Evolutionary conservation across 306 rosid species (phyloP).

Genomic region (cucumber (Cucumis sativus)): Cucumber_9930_V3 NC_026658.2:16877001-16877500

Average conservation of each 20-base stretch:
- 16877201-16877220: conserved; percentile 4
- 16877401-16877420: conserved; percentile 14
- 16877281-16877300: conserved; percentile 12
- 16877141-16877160: too few species aligned
- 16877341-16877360: conserved; percentile 7
- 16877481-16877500: background rate
- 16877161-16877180: too few species aligned
- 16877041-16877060: background rate
- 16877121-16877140: too few species aligned
- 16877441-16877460: background rate
- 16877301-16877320: conserved; percentile 15
- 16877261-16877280: conserved; percentile 15
- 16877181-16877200: background rate
- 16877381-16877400: conserved; percentile 14
- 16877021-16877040: conserved; percentile 8
- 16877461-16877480: background rate
- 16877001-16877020: background rate
- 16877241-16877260: conserved; percentile 9
- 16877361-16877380: conserved; percentile 19
- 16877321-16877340: conserved; percentile 22
- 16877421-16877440: conserved; percentile 26
- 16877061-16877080: background rate
- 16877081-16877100: background rate
- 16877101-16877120: background rate
- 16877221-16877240: conserved; percentile 8